phyloP scores from a whole-genome alignment of 352 stramenopile genomes.

The Pythium diclinum region DNA sequence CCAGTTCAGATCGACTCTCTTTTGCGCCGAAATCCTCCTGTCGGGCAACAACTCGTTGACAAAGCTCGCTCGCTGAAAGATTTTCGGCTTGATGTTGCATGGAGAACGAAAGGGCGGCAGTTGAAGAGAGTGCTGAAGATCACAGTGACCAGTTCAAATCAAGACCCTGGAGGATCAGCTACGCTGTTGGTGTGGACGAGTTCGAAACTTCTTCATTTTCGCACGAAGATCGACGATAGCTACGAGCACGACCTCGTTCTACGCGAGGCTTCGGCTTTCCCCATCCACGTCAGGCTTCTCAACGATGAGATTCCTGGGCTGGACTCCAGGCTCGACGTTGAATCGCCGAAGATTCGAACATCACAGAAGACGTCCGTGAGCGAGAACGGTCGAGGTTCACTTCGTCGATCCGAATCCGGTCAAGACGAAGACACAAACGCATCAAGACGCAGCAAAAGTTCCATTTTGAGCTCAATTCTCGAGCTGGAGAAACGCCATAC shows the following conservation, averaged over 20 bases:
- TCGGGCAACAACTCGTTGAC: slow-evolving; percentile 23
- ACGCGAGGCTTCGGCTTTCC: slow-evolving; percentile 2
- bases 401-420: background rate
- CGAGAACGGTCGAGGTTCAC: background rate
- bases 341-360: background rate
- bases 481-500: slow-evolving; percentile 12
- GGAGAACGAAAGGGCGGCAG: background rate
- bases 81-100: slow-evolving; percentile 17
- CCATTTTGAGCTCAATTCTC: slow-evolving; percentile 23
- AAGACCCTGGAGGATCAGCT: slow-evolving; percentile 1
- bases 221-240: slow-evolving; percentile 1
- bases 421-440: background rate
- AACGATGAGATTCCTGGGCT: slow-evolving; percentile 28
- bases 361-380: background rate
- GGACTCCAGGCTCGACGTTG: slow-evolving; percentile 21
- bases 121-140: slow-evolving; percentile 7
- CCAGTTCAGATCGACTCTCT: slow-evolving; percentile 19
- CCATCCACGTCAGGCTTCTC: slow-evolving; percentile 27
- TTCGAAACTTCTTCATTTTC: slow-evolving; percentile 22
- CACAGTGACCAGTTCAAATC: background rate
- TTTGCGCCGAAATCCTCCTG: slow-evolving; percentile 17
- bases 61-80: slow-evolving; percentile 22
- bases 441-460: background rate
- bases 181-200: slow-evolving; percentile 11
- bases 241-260: slow-evolving; percentile 1